phyloP scores from a whole-genome alignment of 1,284 basidiomycete genomes.

The Sporisorium iseilematis-ciliati region DNA sequence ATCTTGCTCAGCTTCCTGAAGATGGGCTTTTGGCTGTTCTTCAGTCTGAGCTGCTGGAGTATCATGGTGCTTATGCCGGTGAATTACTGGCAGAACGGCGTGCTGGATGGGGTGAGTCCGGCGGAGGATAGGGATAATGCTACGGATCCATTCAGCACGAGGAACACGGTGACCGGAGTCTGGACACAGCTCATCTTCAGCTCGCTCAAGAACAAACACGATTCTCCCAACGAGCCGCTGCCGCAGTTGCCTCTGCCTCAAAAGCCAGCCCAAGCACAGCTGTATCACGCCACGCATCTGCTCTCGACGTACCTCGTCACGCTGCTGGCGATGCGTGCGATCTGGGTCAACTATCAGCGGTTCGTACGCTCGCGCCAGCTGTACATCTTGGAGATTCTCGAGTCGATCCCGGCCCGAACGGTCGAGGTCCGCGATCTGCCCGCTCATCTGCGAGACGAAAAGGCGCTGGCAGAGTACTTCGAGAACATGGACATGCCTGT shows the following conservation, averaged over 20 bases:
- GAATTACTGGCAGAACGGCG: constrained; percentile 67
- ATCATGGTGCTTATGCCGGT: constrained; percentile 67
- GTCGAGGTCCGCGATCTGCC: constrained; percentile 89
- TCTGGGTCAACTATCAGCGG: constrained; percentile 87
- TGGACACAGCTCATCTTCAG: constrained; percentile 38
- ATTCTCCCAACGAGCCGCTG: constrained; percentile 42
- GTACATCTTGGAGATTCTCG: constrained; percentile 91
- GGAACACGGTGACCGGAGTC: constrained; percentile 22
- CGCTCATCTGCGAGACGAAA: constrained; percentile 82
- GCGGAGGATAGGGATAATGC: constrained; percentile 53
- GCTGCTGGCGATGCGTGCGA: constrained; percentile 82
- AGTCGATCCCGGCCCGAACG: constrained; percentile 91
- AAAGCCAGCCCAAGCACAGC: constrained; percentile 66
- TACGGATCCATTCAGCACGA: constrained; percentile 12
- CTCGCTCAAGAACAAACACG: constrained; percentile 18
- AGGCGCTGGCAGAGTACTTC: constrained; percentile 90
- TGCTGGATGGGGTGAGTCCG: constrained; percentile 68
- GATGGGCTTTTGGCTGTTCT: constrained; percentile 90
- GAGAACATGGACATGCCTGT: constrained; percentile 76
- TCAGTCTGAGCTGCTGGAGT: constrained; percentile 78
- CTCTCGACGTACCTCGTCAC: constrained; percentile 95
- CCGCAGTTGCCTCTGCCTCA: constrained; percentile 53
- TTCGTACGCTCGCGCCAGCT: constrained; percentile 93
- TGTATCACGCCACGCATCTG: constrained; percentile 77
- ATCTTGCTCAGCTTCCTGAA: constrained; percentile 95